Evolutionary conservation across 495 filamentous ascomycete genomes (phyloP).

Genomic region (Penicillium canariense): DNA sequence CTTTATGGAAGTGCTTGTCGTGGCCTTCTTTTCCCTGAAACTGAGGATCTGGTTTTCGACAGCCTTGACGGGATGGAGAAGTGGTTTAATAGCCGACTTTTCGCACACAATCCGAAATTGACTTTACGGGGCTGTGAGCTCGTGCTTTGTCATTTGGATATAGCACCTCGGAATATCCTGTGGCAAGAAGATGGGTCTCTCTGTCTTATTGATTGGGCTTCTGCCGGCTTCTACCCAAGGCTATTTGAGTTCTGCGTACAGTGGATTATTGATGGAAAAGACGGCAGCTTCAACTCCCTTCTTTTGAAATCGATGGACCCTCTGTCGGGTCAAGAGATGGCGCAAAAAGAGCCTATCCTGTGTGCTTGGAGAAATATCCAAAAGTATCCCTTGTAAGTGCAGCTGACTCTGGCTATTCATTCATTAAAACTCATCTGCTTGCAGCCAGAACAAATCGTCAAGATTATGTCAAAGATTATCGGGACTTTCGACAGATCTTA

Average conservation of each 20-base stretch:
- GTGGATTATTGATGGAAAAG: constrained; percentile 26
- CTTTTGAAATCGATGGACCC: constrained; percentile 20
- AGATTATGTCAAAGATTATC: neutral
- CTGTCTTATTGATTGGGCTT: constrained; percentile 30
- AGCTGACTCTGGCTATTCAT: neutral
- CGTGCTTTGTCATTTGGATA: constrained; percentile 29
- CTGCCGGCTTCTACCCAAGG: constrained; percentile 27
- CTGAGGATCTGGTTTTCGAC: constrained; percentile 16
- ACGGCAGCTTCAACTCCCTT: constrained; percentile 23
- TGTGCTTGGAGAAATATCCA: neutral
- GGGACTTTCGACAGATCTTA: neutral
- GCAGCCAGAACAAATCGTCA: neutral
- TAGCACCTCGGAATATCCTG: constrained; percentile 26
- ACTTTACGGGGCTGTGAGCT: constrained; percentile 14
- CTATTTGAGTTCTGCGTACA: constrained; percentile 29
- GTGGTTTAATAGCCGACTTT: constrained; percentile 26
- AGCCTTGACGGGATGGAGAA: constrained; percentile 19
- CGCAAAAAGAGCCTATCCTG: neutral
- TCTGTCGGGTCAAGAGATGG: constrained; percentile 18
- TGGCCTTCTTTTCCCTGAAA: constrained; percentile 23
- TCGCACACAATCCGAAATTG: constrained; percentile 15
- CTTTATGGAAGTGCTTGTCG: constrained; percentile 19
- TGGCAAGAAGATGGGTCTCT: constrained; percentile 23
- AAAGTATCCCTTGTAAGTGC: neutral
- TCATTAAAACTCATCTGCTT: neutral